Conservation (phyloP, 176 grass and related monocot genomes). For the Leersia perrieri region DNA sequence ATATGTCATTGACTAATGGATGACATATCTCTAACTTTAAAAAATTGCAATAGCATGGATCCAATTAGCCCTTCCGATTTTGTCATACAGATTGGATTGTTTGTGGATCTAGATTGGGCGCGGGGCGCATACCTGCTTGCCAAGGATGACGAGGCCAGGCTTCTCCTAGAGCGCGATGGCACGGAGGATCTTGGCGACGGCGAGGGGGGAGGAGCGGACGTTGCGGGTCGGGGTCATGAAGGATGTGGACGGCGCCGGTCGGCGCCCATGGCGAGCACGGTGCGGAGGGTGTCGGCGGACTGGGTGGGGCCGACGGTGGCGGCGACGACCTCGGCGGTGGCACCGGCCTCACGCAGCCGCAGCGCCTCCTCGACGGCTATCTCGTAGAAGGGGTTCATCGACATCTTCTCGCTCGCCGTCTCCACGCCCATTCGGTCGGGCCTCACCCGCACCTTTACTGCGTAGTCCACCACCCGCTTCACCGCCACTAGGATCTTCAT, state of each 20-base stretch:
- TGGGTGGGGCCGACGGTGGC: conserved; percentile 72
- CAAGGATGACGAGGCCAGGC: conserved; percentile 72
- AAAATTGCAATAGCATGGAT: no score
- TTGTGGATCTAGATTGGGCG: no score
- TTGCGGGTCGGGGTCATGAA: conserved; percentile 33
- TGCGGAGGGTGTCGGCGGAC: conserved; percentile 84
- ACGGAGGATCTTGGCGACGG: conserved; percentile 73
- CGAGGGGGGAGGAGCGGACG: conserved; percentile 68
- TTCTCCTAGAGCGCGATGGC: conserved; percentile 66
- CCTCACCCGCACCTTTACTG: conserved; percentile 82
- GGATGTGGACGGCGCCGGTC: conserved; percentile 86
- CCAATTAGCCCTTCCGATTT: no score
- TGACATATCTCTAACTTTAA: no score
- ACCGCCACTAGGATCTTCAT: conserved; percentile 97
- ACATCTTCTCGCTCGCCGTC: conserved; percentile 83
- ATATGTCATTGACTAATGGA: no score
- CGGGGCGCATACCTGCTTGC: conserved; percentile 66
- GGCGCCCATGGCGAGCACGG: conserved; percentile 91
- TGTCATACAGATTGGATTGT: no score
- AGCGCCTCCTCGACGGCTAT: conserved; percentile 91
- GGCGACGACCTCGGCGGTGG: conserved; percentile 65
- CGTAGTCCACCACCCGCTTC: conserved; percentile 93
- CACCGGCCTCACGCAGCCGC: conserved; percentile 67
- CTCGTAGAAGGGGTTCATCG: conserved; percentile 99
- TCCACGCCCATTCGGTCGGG: conserved; percentile 77